These are phyloP conservation scores for Discostella stelligeroides DNA, from an alignment of 108 stramenopile species.

Conservation along the genomic window DNA sequence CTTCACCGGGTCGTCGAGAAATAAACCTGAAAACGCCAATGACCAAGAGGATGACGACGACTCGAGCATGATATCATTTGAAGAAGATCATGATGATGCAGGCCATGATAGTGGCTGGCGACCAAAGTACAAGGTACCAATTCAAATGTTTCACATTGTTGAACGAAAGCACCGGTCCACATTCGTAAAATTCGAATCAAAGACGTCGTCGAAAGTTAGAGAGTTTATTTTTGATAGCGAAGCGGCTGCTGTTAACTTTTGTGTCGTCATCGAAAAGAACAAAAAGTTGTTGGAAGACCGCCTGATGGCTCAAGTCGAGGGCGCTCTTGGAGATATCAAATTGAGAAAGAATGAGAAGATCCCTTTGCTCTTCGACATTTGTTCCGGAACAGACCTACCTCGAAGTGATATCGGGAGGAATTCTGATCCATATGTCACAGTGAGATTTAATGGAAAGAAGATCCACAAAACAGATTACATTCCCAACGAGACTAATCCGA, in stretches of 20 bases:
- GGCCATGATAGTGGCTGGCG: slow-evolving; percentile 54
- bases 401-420: slow-evolving; percentile 52
- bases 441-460: slow-evolving; percentile 49
- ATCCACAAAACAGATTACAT: slow-evolving; percentile 68
- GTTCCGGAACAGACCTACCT: slow-evolving; percentile 66
- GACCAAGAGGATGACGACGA: slow-evolving; percentile 30
- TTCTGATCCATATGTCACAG: slow-evolving; percentile 69
- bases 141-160: slow-evolving; percentile 42
- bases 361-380: slow-evolving; percentile 70
- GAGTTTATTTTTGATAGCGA: slow-evolving; percentile 70
- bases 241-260: slow-evolving; percentile 52
- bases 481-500: slow-evolving; percentile 63
- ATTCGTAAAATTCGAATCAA: slow-evolving; percentile 31
- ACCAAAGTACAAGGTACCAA: slow-evolving; percentile 61
- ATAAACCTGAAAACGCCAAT: slow-evolving; percentile 19
- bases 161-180: slow-evolving; percentile 37
- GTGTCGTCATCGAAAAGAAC: slow-evolving; percentile 43
- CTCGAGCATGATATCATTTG: slow-evolving; percentile 25
- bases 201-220: slow-evolving; percentile 42
- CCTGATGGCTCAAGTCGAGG: slow-evolving; percentile 38
- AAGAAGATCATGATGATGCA: background rate
- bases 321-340: slow-evolving; percentile 50
- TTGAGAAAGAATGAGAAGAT: slow-evolving; percentile 50
- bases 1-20: slow-evolving; percentile 9
- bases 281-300: slow-evolving; percentile 48